Evolutionary conservation across 148 eudicot species (phyloP).

Genomic region (Arbutus unedo): DNA sequence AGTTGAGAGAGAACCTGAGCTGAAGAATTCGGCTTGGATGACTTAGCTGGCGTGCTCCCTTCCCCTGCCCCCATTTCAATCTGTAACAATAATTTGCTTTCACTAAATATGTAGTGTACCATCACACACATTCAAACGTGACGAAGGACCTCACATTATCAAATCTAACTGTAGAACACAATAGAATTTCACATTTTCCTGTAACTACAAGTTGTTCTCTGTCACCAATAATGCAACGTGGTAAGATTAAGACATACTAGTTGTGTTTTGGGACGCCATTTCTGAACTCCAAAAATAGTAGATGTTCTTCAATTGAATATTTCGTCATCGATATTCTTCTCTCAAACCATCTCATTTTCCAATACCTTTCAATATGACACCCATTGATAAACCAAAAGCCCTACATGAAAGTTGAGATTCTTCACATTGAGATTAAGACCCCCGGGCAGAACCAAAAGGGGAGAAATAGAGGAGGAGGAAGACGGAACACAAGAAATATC

Average conservation of each 20-base stretch:
- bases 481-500: too few relatives aligned
- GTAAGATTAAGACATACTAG: not conserved
- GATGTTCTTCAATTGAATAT: not conserved
- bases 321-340: not conserved
- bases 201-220: not conserved
- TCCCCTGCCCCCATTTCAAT: constrained; percentile 66
- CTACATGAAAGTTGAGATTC: too few relatives aligned
- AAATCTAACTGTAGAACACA: not conserved
- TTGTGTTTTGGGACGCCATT: not conserved
- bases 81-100: constrained; percentile 10
- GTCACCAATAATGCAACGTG: not conserved
- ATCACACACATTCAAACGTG: not conserved
- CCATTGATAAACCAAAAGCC: too few relatives aligned
- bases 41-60: constrained; percentile 59
- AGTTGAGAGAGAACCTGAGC: constrained; percentile 54
- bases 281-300: not conserved
- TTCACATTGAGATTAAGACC: too few relatives aligned
- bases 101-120: not conserved
- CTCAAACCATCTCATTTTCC: not conserved
- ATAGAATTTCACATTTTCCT: constrained; percentile 10
- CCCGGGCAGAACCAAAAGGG: too few relatives aligned
- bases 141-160: constrained; percentile 5
- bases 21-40: constrained; percentile 58
- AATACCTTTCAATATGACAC: not conserved
- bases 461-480: too few relatives aligned